Evolutionary conservation across 73 alveolate species (phyloP).

Genomic region (Tetrahymena malaccensis): DNA sequence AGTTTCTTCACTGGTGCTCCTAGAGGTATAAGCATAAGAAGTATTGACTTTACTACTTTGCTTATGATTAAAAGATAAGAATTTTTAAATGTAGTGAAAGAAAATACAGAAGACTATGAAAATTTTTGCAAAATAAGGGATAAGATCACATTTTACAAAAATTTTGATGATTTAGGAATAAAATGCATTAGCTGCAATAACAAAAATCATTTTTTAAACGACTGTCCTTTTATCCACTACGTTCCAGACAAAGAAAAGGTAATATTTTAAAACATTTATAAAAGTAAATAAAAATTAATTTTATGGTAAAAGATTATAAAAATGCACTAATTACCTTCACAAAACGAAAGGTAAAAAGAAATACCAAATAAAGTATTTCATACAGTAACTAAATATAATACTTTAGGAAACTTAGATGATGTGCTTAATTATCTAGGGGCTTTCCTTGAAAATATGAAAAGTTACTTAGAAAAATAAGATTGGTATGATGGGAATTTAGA

Average conservation of each 20-base stretch:
- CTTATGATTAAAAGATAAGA: slow-evolving; percentile 19
- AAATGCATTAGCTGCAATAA: slow-evolving; percentile 8
- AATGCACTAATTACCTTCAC: not conserved
- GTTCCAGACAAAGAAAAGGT: not conserved
- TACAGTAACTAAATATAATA: not conserved
- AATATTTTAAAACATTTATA: not conserved
- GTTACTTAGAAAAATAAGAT: not conserved
- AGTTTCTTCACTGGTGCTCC: slow-evolving; percentile 36
- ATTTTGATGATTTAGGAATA: slow-evolving; percentile 1
- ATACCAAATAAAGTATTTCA: not conserved
- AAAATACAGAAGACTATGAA: slow-evolving; percentile 31
- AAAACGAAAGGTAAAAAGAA: not conserved
- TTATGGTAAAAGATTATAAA: not conserved
- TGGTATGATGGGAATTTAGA: not conserved
- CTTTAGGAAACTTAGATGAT: not conserved
- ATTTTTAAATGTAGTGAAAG: slow-evolving; percentile 4
- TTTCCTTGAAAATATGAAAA: not conserved
- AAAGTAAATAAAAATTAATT: not conserved
- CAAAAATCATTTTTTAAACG: slow-evolving; percentile 6
- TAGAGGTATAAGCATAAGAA: slow-evolving; percentile 10
- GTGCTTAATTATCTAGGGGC: not conserved
- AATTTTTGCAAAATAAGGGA: slow-evolving; percentile 31
- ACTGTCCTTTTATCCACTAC: slow-evolving; percentile 32
- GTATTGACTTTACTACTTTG: slow-evolving; percentile 5
- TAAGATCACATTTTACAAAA: not conserved